These are phyloP conservation scores for Phytophthora idaei DNA, from an alignment of 352 stramenopile genomes.

Conservation along the genomic window DNA sequence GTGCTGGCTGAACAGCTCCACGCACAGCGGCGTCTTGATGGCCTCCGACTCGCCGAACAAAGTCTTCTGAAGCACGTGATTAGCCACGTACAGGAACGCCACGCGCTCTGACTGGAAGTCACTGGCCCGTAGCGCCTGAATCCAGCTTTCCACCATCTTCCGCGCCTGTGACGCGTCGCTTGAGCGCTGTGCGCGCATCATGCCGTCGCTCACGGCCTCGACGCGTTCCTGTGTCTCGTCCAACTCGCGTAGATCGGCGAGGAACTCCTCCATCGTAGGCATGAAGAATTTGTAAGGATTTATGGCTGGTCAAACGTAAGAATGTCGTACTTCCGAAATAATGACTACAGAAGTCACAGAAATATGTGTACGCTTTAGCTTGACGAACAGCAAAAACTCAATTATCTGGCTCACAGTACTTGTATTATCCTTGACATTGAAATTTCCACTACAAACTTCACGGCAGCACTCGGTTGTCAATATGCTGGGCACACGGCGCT, in stretches of 20 bases:
- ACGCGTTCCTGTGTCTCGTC: conserved; percentile 87
- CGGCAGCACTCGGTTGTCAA: too few relatives aligned
- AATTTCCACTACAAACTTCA: too few relatives aligned
- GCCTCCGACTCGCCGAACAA: conserved; percentile 39
- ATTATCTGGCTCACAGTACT: not conserved
- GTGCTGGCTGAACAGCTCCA: conserved; percentile 44
- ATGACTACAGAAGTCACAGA: not conserved
- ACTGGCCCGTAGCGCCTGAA: conserved; percentile 63
- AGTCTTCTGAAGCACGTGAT: conserved; percentile 85
- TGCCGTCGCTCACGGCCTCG: conserved; percentile 77
- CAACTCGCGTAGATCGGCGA: conserved; percentile 74
- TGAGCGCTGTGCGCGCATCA: conserved; percentile 57
- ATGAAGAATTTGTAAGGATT: not conserved
- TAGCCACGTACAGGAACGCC: conserved; percentile 84
- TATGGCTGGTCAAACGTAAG: conserved; percentile 15
- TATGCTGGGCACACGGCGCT: too few relatives aligned
- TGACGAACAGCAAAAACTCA: not conserved
- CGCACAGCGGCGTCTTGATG: conserved; percentile 28
- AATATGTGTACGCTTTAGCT: too few relatives aligned
- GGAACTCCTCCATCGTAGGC: conserved; percentile 68
- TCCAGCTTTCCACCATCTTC: conserved; percentile 74
- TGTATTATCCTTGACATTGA: not conserved
- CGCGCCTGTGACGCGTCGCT: conserved; percentile 32
- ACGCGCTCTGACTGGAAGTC: conserved; percentile 84
- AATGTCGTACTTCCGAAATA: conserved; percentile 6